phyloP scores from a whole-genome alignment of 768 basidiomycete genomes.

The Daedaleopsis sinensis region DNA sequence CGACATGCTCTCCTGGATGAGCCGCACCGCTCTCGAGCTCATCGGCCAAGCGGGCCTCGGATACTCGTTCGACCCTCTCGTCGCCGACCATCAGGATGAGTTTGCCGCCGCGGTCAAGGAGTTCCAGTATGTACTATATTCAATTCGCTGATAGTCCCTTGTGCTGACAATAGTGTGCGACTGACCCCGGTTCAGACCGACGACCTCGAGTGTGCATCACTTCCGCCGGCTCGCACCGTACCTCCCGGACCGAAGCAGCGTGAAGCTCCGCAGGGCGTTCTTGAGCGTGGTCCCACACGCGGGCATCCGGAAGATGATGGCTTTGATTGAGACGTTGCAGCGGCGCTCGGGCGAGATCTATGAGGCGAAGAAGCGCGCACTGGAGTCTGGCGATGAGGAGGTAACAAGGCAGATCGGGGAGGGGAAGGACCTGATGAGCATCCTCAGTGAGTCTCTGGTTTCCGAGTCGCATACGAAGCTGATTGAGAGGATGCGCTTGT shows the following conservation, averaged over 20 bases:
- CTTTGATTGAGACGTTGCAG: slow-evolving; percentile 52
- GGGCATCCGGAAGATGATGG: slow-evolving; percentile 43
- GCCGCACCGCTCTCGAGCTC: slow-evolving; percentile 21
- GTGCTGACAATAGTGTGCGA: background rate
- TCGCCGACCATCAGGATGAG: slow-evolving; percentile 11
- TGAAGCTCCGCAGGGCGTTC: slow-evolving; percentile 44
- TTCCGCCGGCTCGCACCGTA: slow-evolving; percentile 48
- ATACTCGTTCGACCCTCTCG: slow-evolving; percentile 22
- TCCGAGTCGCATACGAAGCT: background rate
- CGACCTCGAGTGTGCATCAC: slow-evolving; percentile 26
- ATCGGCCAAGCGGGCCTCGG: slow-evolving; percentile 23
- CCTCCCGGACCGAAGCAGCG: slow-evolving; percentile 41
- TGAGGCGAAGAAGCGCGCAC: slow-evolving; percentile 37
- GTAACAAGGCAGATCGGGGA: slow-evolving; percentile 29
- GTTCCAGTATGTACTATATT: slow-evolving; percentile 14
- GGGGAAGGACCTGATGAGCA: slow-evolving; percentile 52
- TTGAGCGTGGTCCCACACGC: slow-evolving; percentile 43
- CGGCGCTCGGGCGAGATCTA: slow-evolving; percentile 43
- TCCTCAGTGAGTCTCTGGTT: slow-evolving; percentile 40
- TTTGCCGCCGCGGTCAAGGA: slow-evolving; percentile 23
- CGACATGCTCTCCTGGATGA: slow-evolving; percentile 23
- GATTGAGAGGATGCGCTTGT: background rate
- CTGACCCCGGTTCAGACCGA: background rate
- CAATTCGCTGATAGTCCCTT: background rate
- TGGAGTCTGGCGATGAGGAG: slow-evolving; percentile 30